Base-by-base conservation (phyloP, 139 green algal species). In the Chlorella ohadii region DNA sequence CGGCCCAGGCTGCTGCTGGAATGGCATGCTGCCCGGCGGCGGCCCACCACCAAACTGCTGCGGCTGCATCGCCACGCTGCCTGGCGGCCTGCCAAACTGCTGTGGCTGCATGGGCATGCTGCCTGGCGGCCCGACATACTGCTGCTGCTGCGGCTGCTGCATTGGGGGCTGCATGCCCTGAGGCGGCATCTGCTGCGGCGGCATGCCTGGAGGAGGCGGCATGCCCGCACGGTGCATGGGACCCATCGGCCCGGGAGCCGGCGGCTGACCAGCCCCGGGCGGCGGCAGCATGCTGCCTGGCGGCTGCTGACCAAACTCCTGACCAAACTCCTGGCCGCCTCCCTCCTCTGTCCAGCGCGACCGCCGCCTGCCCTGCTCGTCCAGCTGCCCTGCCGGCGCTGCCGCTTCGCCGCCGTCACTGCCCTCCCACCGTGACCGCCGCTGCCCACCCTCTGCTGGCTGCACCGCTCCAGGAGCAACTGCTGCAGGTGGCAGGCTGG, bases 371-470 rank as follows among this genome's bases (percentile, higher is more conserved):
- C 16, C n/a, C 44, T 67, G 74, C 33, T 47, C 33, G 3, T 31
- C 19, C 3, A 57, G 2, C 22, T 34, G 15, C 0, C 47, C 44
- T 38, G n/a, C n/a, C n/a, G 44, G 11, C 13, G 28, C 44, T 65
- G 72, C 9, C 28, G 72, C 33, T 1, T 27, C 66, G 16, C 16
- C 31, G 6, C 4, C 71, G 25, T 78, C 41, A 1, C 25, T 23
- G 28, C 72, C 72, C 44, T 78, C 72, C 72, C 72, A 78, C 0
- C 72, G 72, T n/a, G 72, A 78, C 41, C 72, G 72, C 72, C 72
- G 72, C 23, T 28, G 27, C 1, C 44, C 13, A 12, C 27, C 72
- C 27, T 63, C 41, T 15, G 72, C 4, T 23, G n/a, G 41, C 72
- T 78, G 72, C 41, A 25, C 38, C 41, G n/a, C 20, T 1, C 68